phyloP scores from a whole-genome alignment of 1,139 yeast species.

The Yamadazyma conglobata region DNA sequence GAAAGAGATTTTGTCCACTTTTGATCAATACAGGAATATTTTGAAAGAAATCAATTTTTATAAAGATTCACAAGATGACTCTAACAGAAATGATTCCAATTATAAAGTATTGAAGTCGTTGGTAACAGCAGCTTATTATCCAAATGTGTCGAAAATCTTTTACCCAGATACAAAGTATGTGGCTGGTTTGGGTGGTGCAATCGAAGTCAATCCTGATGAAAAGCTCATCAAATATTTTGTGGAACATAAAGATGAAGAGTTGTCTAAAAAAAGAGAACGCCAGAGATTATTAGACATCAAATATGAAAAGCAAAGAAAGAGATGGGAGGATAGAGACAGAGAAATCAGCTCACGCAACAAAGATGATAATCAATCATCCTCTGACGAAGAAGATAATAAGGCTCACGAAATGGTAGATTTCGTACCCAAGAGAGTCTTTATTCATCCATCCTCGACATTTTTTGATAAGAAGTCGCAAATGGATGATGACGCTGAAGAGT shows the following conservation, averaged over 20 bases:
- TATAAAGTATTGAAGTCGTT: slow-evolving; percentile 57
- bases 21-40: slow-evolving; percentile 62
- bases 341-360: too few species aligned
- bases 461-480: slow-evolving; percentile 19
- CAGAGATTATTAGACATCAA: slow-evolving; percentile 6
- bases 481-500: slow-evolving; percentile 27
- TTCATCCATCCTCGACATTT: slow-evolving; percentile 16
- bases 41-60: slow-evolving; percentile 76
- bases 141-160: slow-evolving; percentile 77
- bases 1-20: slow-evolving; percentile 68
- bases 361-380: slow-evolving; percentile 22
- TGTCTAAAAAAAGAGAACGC: slow-evolving; percentile 5
- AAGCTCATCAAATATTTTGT: slow-evolving; percentile 70
- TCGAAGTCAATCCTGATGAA: slow-evolving; percentile 83
- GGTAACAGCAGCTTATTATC: slow-evolving; percentile 77
- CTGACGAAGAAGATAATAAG: slow-evolving; percentile 18
- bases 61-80: slow-evolving; percentile 15
- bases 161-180: slow-evolving; percentile 77
- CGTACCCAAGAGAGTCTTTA: slow-evolving; percentile 13
- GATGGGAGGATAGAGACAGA: slow-evolving; percentile 42
- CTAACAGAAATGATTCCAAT: slow-evolving; percentile 52
- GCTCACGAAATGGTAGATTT: slow-evolving; percentile 4
- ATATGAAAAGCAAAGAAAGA: slow-evolving; percentile 19
- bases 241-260: slow-evolving; percentile 8
- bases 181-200: slow-evolving; percentile 70